Conservation (phyloP, 139 green algal genomes). For the Micractinium conductrix region DNA sequence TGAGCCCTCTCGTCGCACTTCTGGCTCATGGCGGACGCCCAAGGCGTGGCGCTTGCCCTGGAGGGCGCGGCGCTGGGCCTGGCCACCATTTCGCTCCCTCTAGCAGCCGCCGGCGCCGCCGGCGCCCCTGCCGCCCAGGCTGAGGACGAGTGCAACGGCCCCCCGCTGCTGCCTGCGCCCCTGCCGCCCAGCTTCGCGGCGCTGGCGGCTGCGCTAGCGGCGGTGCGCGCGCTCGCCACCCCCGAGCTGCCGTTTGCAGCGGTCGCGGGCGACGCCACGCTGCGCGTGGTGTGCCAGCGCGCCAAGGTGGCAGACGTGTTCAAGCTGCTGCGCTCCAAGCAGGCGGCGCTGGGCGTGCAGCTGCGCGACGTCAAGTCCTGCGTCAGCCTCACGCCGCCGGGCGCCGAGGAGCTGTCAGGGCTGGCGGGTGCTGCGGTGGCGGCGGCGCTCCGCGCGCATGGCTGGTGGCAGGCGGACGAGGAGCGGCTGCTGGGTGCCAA, state of each 20-base stretch:
- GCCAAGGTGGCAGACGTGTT: conserved; percentile 9
- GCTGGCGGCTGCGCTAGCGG: background rate
- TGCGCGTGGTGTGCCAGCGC: conserved; percentile 24
- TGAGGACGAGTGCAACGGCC: background rate
- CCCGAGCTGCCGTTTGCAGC: conserved; percentile 15
- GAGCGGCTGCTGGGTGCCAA: conserved; percentile 1
- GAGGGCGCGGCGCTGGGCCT: conserved; percentile 7
- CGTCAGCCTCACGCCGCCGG: background rate
- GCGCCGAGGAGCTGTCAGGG: background rate
- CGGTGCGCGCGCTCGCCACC: background rate
- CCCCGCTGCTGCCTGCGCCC: background rate
- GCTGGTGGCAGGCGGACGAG: conserved; percentile 27
- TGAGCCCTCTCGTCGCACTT: background rate
- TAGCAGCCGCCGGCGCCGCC: background rate
- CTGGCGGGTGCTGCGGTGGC: background rate
- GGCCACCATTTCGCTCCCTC: background rate
- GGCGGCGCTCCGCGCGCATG: background rate
- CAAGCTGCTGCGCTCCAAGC: conserved; percentile 27
- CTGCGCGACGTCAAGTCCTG: conserved; percentile 16
- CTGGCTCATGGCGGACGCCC: background rate
- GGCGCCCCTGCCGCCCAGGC: background rate
- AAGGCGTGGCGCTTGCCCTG: background rate
- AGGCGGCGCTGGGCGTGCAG: conserved; percentile 10
- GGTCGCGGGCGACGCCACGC: background rate
- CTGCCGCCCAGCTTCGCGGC: background rate